Base-by-base conservation (phyloP, 805 yeast species). In the Saturnispora besseyi region DNA sequence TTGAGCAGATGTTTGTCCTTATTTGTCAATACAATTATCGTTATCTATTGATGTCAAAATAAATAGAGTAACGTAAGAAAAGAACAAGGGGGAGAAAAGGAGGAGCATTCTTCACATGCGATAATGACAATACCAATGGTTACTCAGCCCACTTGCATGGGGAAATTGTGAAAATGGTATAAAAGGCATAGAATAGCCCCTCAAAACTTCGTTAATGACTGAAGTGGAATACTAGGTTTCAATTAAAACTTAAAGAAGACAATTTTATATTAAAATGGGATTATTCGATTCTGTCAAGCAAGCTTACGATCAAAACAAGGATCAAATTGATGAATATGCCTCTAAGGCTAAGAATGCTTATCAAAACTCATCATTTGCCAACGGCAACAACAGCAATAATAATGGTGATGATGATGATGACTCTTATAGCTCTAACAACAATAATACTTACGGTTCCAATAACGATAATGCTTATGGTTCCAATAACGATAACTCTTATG, bases 251-350 rank as follows among this genome's bases (percentile, higher is more conserved):
- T 13, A 5, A 18, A 2, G 12, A 15, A 36, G 13, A 36, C 13
- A 18, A 29, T 21, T 30, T 11, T 26, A 41, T 12, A 18, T 8
- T 31, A 43, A 44, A 34, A 71, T 71, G 75, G 77, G 77, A 51
- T 61, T 73, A 48, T 69, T 73, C 56, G 76, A 72, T 55, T 62
- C 59, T 48, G 73, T 69, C 41, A 72, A 68, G 59, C 65, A 70
- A 28, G 64, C 64, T 46, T 33, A 33, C 43, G 33, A 36, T 4
- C 32, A 45, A 29, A 45, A 57, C 56, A 41, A 52, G 55, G 55
- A 56, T 51, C 48, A 59, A 60, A 48, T 44, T 44, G 60, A 58
- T 50, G 53, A 58, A 22, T 47, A 51, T 50, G 55, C 54, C 33
- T 18, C 36, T 7, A 45, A 45, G 47, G 57, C 65, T 1, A 57